Evolutionary conservation across 768 basidiomycete species (phyloP), one percentile per base, ranked within the genome.

Genomic region (Mycena floridula): DNA sequence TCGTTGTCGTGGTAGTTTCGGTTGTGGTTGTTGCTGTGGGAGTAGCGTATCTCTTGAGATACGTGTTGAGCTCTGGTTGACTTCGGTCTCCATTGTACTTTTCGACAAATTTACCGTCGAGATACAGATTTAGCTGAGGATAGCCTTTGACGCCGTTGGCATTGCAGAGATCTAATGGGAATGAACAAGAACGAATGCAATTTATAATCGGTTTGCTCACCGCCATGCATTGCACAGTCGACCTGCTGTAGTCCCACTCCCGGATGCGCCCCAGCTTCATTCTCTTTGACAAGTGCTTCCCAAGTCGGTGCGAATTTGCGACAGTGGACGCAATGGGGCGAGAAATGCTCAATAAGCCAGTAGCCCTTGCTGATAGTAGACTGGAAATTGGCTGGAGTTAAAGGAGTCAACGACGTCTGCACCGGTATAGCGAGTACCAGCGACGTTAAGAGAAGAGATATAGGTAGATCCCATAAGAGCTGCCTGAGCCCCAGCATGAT

Each of bases 321-420:
- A 62, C 92, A 96, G 57, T 95, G 92, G 4, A 62, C 58, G 54
- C 93, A 96, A 56, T 82, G 84, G 0, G 93, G 93, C 1, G 89
- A 92, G 59, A 79, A 96, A 61, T 88, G 85, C 54, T 95, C 91
- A 40, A 95, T 68, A 47, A 94, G 81, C 84, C 83, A 88, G 4
- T 80, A 65, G n/a, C 85, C 87, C 0, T 70, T 54, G 0, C 72
- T 54, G 16, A 77, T 70, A 0, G 76, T 68, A 12, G 65, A 45
- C 8, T 73, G 57, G 59, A 90, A 89, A 49, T 72, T 76, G 37
- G 77, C 73, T 3, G 82, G 76, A 0, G 75, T 81, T 37, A 89
- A 73, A 46, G 55, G 41, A 12, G 24, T 39, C 23, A 11, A 20
- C 25, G 24, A 23, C 25, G 15, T 15, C 15, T 3, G n/a, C 23